Percentiles rank a stretch among this genome's conserved stretches.
Conservation (phyloP, 2,329 filamentous ascomycete genomes). For the Alternaria angustiovoidea region DNA sequence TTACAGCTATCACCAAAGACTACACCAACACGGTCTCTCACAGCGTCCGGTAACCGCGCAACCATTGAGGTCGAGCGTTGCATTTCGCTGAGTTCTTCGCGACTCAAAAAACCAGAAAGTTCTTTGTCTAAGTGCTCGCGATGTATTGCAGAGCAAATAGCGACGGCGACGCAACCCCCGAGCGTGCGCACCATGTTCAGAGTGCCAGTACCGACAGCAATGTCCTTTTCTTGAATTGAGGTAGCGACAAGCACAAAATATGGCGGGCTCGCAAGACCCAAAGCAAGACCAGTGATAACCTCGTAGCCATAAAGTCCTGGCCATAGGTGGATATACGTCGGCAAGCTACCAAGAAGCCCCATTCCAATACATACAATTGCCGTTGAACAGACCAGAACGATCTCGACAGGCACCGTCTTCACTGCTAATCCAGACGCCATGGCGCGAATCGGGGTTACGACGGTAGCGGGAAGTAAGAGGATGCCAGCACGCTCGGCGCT, state of each 20-base stretch:
- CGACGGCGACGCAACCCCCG: constrained; percentile 42
- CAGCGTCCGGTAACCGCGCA: constrained; percentile 24
- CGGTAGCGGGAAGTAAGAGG: constrained; percentile 38
- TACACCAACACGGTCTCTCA: constrained; percentile 25
- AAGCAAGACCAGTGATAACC: constrained; percentile 37
- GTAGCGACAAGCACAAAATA: constrained; percentile 40
- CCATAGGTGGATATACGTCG: constrained; percentile 26
- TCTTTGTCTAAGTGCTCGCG: constrained; percentile 25
- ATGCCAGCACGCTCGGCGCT: constrained; percentile 43
- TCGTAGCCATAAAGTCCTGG: constrained; percentile 39
- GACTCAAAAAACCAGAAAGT: constrained; percentile 30
- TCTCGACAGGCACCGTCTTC: constrained; percentile 32
- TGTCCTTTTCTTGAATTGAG: constrained; percentile 33
- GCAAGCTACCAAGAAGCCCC: constrained; percentile 40
- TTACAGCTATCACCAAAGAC: constrained; percentile 38
- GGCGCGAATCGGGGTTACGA: constrained; percentile 39
- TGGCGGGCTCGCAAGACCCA: constrained; percentile 38
- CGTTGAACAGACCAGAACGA: constrained; percentile 29
- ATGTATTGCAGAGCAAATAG: constrained; percentile 43
- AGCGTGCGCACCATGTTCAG: constrained; percentile 46
- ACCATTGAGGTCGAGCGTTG: constrained; percentile 28
- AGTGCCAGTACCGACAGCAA: constrained; percentile 39
- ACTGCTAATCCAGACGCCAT: constrained; percentile 32
- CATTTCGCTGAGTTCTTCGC: constrained; percentile 31
- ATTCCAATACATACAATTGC: constrained; percentile 33